A percentile compares a stretch with the other conserved stretches of the same genome.
phyloP scores from a whole-genome alignment of 1,139 yeast genomes.

The Suhomyces choctaworum region DNA sequence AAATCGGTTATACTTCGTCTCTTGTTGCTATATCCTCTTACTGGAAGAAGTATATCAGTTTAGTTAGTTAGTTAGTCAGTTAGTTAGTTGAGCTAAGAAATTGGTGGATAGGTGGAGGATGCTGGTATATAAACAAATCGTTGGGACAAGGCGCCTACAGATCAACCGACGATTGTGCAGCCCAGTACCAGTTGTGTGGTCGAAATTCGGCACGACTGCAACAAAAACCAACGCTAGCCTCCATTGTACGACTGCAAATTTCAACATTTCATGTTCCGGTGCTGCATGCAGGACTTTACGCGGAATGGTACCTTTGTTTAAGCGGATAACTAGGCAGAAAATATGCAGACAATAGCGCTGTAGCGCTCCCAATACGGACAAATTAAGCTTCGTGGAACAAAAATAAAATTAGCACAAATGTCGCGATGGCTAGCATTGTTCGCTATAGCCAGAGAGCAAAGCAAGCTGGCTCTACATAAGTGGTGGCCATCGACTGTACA shows the following conservation, averaged over 20 bases:
- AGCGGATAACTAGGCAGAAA: not conserved
- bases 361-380: constrained; percentile 1
- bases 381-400: not conserved
- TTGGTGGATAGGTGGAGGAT: not conserved
- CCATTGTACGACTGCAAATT: constrained; percentile 11
- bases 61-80: constrained; percentile 13
- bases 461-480: too few species aligned
- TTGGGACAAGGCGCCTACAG: constrained; percentile 1
- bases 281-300: constrained; percentile 4
- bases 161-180: constrained; percentile 7
- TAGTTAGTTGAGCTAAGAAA: constrained; percentile 2
- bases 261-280: constrained; percentile 2
- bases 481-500: too few species aligned
- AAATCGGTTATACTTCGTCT: constrained; percentile 1
- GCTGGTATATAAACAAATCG: constrained; percentile 11
- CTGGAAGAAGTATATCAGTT: constrained; percentile 6
- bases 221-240: constrained; percentile 5
- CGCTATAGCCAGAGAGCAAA: not conserved
- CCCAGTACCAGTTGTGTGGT: not conserved
- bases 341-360: constrained; percentile 2
- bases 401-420: not conserved
- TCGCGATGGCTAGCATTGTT: too few species aligned
- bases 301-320: not conserved
- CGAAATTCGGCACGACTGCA: constrained; percentile 1
- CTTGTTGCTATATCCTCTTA: constrained; percentile 6